These are phyloP conservation scores for Echium plantagineum DNA, from an alignment of 257 asterid genomes.

Conservation along the genomic window DNA sequence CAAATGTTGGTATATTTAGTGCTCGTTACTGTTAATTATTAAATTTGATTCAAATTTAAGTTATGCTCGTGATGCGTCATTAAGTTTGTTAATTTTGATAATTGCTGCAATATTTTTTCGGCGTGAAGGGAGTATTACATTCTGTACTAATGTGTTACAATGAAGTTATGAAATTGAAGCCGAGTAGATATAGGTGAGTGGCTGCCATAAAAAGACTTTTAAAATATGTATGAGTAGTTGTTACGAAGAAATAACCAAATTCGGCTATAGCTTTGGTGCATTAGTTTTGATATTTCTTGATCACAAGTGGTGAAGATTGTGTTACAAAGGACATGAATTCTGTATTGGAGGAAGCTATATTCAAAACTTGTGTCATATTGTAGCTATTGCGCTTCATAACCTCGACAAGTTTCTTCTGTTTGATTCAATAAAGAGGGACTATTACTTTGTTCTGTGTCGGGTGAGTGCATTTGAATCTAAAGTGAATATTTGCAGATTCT, in stretches of 20 bases:
- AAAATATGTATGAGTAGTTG: too few species aligned
- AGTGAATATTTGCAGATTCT: slow-evolving; percentile 35
- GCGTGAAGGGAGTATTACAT: too few species aligned
- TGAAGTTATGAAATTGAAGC: too few species aligned
- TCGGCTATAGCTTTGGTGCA: background rate
- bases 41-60: too few species aligned
- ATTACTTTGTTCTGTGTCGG: background rate
- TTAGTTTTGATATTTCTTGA: too few species aligned
- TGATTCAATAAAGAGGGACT: background rate
- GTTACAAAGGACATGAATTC: background rate
- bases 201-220: too few species aligned
- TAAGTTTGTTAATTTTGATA: too few species aligned
- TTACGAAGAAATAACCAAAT: background rate
- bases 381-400: background rate
- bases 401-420: background rate
- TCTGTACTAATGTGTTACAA: background rate
- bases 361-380: background rate
- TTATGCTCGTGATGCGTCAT: too few species aligned
- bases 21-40: too few species aligned
- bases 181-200: background rate
- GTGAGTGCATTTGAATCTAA: slow-evolving; percentile 7
- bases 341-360: background rate
- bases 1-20: too few species aligned
- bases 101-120: too few species aligned
- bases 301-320: background rate